phyloP scores from a whole-genome alignment of 805 yeast genomes.

The Sugiyamaella smithiae region DNA sequence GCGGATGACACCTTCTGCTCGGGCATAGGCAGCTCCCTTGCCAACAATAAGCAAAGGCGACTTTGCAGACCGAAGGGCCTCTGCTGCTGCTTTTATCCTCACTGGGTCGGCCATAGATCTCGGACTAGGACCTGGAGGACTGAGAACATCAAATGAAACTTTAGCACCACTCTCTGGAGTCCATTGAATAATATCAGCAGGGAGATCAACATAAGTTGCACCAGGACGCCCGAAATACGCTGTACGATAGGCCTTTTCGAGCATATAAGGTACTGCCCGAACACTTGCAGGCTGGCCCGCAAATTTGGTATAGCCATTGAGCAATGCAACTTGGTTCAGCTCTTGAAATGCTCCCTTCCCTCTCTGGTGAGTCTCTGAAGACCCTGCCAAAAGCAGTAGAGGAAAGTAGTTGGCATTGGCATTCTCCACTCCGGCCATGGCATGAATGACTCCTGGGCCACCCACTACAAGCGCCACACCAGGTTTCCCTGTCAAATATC shows the following conservation, averaged over 20 bases:
- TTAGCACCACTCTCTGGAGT: conserved; percentile 19
- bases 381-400: conserved; percentile 62
- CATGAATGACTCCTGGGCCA: conserved; percentile 71
- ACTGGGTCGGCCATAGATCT: conserved; percentile 37
- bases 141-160: conserved; percentile 9
- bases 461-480: conserved; percentile 71
- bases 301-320: conserved; percentile 50
- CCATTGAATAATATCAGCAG: conserved; percentile 54
- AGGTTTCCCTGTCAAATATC: conserved; percentile 61
- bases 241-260: conserved; percentile 47
- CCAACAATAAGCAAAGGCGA: conserved; percentile 60
- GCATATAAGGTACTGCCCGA: conserved; percentile 37
- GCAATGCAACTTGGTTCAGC: conserved; percentile 56
- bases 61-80: conserved; percentile 36
- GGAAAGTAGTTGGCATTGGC: conserved; percentile 65
- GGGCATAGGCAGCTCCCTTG: conserved; percentile 57
- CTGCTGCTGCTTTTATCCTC: conserved; percentile 38
- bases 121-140: conserved; percentile 37
- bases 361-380: conserved; percentile 46
- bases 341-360: conserved; percentile 70
- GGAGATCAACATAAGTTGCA: conserved; percentile 59
- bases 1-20: conserved; percentile 41
- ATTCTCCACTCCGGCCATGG: conserved; percentile 63
- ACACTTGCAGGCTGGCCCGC: conserved; percentile 43
- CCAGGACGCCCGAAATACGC: conserved; percentile 56